Percentiles rank a stretch among this genome's conserved stretches.
Evolutionary conservation across 1,284 basidiomycete genomes (phyloP).

Genomic region (Phaffia rhodozyma): DNA sequence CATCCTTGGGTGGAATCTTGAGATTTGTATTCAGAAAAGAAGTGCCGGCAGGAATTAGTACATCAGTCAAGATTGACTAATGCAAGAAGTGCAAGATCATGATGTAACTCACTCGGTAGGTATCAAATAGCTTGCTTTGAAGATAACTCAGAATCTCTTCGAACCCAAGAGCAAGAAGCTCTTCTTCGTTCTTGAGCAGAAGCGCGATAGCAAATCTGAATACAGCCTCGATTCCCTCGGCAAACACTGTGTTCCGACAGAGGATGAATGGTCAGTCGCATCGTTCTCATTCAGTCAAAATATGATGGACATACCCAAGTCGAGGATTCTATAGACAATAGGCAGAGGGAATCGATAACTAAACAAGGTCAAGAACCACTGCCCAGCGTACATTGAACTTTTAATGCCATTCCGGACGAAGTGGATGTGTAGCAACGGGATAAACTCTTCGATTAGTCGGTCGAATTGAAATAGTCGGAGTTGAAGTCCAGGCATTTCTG

Average conservation of each 20-base stretch:
- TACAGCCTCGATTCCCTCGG: constrained; percentile 91
- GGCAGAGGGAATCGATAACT: constrained; percentile 91
- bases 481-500: constrained; percentile 96
- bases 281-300: not conserved
- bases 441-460: constrained; percentile 77
- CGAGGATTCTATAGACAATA: constrained; percentile 84
- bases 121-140: constrained; percentile 68
- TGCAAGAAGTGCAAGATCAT: not conserved
- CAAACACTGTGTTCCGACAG: constrained; percentile 64
- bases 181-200: constrained; percentile 68
- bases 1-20: not conserved
- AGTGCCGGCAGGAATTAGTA: not conserved
- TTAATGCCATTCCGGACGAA: constrained; percentile 86
- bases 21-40: not conserved
- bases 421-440: constrained; percentile 83
- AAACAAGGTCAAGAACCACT: constrained; percentile 97
- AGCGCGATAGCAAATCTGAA: constrained; percentile 88
- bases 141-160: constrained; percentile 75
- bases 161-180: constrained; percentile 65
- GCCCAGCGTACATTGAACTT: constrained; percentile 87
- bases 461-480: constrained; percentile 84
- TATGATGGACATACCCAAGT: constrained; percentile 23
- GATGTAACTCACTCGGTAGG: constrained; percentile 47
- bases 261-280: not conserved
- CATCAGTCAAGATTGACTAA: not conserved